phyloP scores from a whole-genome alignment of 2,329 filamentous ascomycete genomes.

The Aspergillus niger region DNA sequence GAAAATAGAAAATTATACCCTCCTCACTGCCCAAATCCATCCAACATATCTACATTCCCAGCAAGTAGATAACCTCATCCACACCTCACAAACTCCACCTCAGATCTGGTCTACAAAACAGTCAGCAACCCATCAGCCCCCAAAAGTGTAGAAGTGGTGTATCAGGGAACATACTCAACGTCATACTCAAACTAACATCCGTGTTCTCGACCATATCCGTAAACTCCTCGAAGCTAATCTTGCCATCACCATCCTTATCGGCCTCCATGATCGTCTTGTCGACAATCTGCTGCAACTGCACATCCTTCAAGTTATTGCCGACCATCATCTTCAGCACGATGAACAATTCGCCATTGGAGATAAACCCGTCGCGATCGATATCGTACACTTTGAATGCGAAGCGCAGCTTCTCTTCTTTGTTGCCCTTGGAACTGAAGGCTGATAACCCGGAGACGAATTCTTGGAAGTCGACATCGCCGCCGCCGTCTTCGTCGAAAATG shows the following conservation, averaged over 20 bases:
- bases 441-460: constrained; percentile 95
- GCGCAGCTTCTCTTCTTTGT: constrained; percentile 96
- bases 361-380: constrained; percentile 97
- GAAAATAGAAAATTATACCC: not conserved
- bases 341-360: constrained; percentile 97
- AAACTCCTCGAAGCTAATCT: constrained; percentile 99
- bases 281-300: constrained; percentile 97
- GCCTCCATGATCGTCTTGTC: constrained; percentile 99
- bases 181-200: constrained; percentile 69
- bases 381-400: constrained; percentile 99
- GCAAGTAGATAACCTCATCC: not conserved
- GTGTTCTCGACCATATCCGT: constrained; percentile 98
- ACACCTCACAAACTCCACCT: not conserved
- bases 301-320: constrained; percentile 96
- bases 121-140: not conserved
- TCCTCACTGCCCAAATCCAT: not conserved
- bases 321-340: constrained; percentile 99
- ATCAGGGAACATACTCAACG: constrained; percentile 54
- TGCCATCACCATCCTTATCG: constrained; percentile 90
- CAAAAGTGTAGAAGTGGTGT: too few species aligned
- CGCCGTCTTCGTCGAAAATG: constrained; percentile 98
- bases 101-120: constrained; percentile 6
- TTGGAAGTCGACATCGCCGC: constrained; percentile 97
- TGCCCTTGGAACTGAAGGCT: constrained; percentile 95
- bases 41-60: not conserved